Evolutionary conservation across 2,329 filamentous ascomycete species (phyloP), one percentile per base, ranked within the genome.

Genomic region (Scopulariopsis brevicaulis): DNA sequence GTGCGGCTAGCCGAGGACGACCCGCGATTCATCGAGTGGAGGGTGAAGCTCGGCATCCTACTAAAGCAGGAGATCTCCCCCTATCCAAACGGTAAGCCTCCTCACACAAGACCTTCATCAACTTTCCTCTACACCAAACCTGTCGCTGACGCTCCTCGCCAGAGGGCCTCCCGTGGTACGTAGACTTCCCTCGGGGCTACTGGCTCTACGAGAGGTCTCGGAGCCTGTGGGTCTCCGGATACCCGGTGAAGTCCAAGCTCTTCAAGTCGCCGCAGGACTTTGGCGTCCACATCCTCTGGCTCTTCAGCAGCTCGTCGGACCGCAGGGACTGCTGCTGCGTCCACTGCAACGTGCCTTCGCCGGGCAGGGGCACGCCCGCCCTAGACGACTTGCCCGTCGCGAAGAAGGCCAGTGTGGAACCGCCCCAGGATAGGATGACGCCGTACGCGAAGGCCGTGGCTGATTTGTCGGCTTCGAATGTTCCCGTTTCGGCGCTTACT

Each of bases 191-290:
- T 15, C 64, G 68, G 25, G 74, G 74, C 1, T 77, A 77, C 63
- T 77, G 74, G 74, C 65, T 77, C 2, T 77, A 77, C 58, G 71
- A 77, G 63, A 74, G 74, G 54, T 76, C 74, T 4, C 76, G 76
- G 59, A 74, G 78, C 59, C 74, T 77, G 22, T 77, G 74, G 69
- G 71, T 79, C 4, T 78, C 76, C 5, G 76, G 76, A 10, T 77
- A 78, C 59, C 76, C 76, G 5, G 67, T 73, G 60, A 77, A 77
- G 60, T 64, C 70, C 37, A 78, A 76, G 64, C 67, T 77, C 5
- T 81, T 75, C 64, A 78, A 77, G 64, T 77, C 74, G 51, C 77
- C 78, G 0, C 76, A 79, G 59, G 78, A 81, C 61, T 79, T 81
- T 59, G 76, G 74, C 4, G 68, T 78, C 10, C 78, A 81, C 60